Base-by-base conservation (phyloP, 2,329 filamentous ascomycete species). In the Calonectria naviculata region DNA sequence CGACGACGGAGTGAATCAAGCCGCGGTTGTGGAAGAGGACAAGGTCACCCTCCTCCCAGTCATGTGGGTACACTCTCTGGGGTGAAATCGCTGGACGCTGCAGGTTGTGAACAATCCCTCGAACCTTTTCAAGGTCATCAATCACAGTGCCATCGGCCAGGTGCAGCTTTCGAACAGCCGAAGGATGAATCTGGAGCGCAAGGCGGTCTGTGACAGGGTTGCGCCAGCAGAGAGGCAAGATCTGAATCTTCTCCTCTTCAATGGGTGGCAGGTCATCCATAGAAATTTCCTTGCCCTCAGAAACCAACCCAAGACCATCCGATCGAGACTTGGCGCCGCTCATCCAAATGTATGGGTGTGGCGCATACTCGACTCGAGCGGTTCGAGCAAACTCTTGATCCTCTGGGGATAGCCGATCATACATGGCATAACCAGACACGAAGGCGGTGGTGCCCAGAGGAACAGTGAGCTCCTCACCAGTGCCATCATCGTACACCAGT, bases 301-400 rank as follows among this genome's bases (percentile, higher is more conserved):
- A 92, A 29, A 93, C 84, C 68, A 95, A 83, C n/a, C 93, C 94
- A 0, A 95, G 88, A 0, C 93, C 94, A 62, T 91, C 90, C 8
- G 92, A 85, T 19, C 89, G 89, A 44, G 92, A 92, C 76, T 89
- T 90, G 54, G 93, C 92, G 28, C 85, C 81, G 69, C 88, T 91
- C 92, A 95, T 95, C 93, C 93, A 96, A 72, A 95, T 90, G 81
- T 95, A 95, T 6, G 93, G 93, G 76, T 95, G 93, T 3, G 93
- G 88, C 0, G 93, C 93, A 79, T 95, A 95, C 82, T 95, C 93
- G 54, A 94, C 88, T 69, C 87, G 89, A 24, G 92, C 92, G 6
- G 86, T 89, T 62, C 91, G 88, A 1, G 87, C 93, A 75, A 95
- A 93, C 52, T 88, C 87, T 80, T 94, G 89, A 77, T 95, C 92